Conservation (phyloP, 495 filamentous ascomycete genomes). For the Hypoxylon intermedium region DNA sequence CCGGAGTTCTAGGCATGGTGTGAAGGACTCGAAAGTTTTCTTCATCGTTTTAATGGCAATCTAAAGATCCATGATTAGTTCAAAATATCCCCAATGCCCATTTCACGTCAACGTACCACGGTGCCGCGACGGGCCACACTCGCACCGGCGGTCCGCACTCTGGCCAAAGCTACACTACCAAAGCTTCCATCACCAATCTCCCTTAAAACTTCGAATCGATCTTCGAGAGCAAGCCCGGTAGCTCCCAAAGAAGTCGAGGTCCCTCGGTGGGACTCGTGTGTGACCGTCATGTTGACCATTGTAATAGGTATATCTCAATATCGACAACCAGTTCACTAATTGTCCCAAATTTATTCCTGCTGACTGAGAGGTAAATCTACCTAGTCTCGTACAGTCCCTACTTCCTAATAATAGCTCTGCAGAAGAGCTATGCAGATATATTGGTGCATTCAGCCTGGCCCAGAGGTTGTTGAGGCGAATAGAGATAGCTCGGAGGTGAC, state of each 20-base stretch:
- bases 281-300: constrained; percentile 67
- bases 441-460: constrained; percentile 39
- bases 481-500: constrained; percentile 4
- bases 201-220: constrained; percentile 95
- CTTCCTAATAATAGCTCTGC: constrained; percentile 39
- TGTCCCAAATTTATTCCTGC: constrained; percentile 14
- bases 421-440: constrained; percentile 39
- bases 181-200: constrained; percentile 99
- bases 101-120: constrained; percentile 68
- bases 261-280: constrained; percentile 69
- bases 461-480: constrained; percentile 17
- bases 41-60: constrained; percentile 99
- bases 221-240: constrained; percentile 66
- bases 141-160: constrained; percentile 87
- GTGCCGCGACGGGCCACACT: constrained; percentile 89
- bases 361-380: constrained; percentile 23
- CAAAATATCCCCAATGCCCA: background rate
- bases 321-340: background rate
- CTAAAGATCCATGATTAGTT: constrained; percentile 57
- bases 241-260: constrained; percentile 56
- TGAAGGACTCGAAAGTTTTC: constrained; percentile 94
- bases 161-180: constrained; percentile 90
- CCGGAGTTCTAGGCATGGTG: constrained; percentile 86
- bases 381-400: constrained; percentile 28
- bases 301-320: background rate